phyloP scores from a whole-genome alignment of 768 basidiomycete genomes.

The Russula lepida region DNA sequence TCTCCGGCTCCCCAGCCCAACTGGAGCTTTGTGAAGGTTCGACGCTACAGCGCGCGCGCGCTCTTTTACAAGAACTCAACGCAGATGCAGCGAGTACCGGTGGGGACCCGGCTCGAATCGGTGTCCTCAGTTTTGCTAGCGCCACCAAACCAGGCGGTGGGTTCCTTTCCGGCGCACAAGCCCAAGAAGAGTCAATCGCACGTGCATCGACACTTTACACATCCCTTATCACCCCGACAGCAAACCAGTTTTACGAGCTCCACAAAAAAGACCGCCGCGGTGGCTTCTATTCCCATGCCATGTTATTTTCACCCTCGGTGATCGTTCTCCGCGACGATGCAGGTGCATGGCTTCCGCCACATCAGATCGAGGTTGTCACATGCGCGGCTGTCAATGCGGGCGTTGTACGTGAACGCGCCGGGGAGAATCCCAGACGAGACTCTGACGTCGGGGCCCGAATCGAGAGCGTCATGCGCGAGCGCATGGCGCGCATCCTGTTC shows the following conservation, averaged over 20 bases:
- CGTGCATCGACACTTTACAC: constrained; percentile 65
- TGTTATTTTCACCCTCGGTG: constrained; percentile 64
- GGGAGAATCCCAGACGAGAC: not conserved
- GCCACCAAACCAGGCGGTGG: constrained; percentile 72
- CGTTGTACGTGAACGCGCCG: constrained; percentile 29
- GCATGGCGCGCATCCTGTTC: constrained; percentile 59
- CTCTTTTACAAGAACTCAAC: constrained; percentile 24
- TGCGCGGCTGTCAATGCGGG: constrained; percentile 72
- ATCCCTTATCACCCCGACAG: constrained; percentile 47
- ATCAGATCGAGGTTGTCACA: constrained; percentile 57
- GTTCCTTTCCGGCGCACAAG: constrained; percentile 61
- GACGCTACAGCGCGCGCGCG: constrained; percentile 52
- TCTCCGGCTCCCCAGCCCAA: constrained; percentile 15
- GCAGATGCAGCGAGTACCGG: constrained; percentile 14
- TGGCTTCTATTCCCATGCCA: constrained; percentile 69
- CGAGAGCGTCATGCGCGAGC: constrained; percentile 51
- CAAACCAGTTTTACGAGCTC: constrained; percentile 51
- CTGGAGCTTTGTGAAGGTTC: constrained; percentile 52
- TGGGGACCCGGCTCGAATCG: constrained; percentile 31
- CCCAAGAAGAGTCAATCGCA: constrained; percentile 77
- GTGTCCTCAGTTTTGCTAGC: constrained; percentile 70
- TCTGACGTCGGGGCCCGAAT: constrained; percentile 30
- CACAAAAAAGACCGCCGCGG: constrained; percentile 41
- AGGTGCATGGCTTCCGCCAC: constrained; percentile 48
- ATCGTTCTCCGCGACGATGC: constrained; percentile 55